A percentile compares a stretch with the other conserved stretches of the same genome.
phyloP scores from a whole-genome alignment of 2,329 filamentous ascomycete genomes.

The Didymella arachidicola region DNA sequence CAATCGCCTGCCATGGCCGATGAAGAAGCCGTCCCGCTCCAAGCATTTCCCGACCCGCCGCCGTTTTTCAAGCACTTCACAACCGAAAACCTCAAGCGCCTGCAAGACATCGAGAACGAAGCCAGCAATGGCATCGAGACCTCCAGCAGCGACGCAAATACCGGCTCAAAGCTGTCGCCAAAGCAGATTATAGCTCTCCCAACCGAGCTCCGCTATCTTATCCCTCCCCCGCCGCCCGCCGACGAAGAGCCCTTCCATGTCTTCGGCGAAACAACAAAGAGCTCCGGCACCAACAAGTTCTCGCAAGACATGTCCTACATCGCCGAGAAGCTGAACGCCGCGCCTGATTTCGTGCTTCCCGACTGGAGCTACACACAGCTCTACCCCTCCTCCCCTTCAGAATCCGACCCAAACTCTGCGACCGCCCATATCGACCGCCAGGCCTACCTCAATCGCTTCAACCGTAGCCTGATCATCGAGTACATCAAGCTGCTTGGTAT shows the following conservation, averaged over 20 bases:
- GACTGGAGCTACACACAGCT: slow-evolving; percentile 76
- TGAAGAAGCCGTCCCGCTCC: slow-evolving; percentile 27
- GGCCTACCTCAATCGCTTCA: slow-evolving; percentile 74
- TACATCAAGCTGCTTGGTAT: slow-evolving; percentile 85
- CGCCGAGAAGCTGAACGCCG: slow-evolving; percentile 34
- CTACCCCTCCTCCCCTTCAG: slow-evolving; percentile 55
- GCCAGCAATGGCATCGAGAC: slow-evolving; percentile 28
- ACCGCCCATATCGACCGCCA: slow-evolving; percentile 58
- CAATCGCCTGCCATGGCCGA: slow-evolving; percentile 27
- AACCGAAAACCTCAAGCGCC: slow-evolving; percentile 70
- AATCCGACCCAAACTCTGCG: slow-evolving; percentile 60
- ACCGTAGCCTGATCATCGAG: slow-evolving; percentile 85
- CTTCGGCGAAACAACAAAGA: slow-evolving; percentile 71
- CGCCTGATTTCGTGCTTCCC: slow-evolving; percentile 63
- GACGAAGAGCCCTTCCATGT: slow-evolving; percentile 72
- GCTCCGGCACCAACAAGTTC: slow-evolving; percentile 36
- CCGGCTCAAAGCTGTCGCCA: slow-evolving; percentile 25
- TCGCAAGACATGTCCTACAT: slow-evolving; percentile 38
- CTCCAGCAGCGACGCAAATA: background rate
- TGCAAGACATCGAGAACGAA: slow-evolving; percentile 60
- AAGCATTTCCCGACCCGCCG: slow-evolving; percentile 81
- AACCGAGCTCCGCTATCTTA: slow-evolving; percentile 75
- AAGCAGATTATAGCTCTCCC: slow-evolving; percentile 63
- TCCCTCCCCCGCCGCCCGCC: slow-evolving; percentile 79
- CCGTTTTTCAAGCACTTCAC: slow-evolving; percentile 92